These are phyloP conservation scores for Avena sativa DNA, from an alignment of 176 grass and related monocot species.

Conservation along the genomic window DNA sequence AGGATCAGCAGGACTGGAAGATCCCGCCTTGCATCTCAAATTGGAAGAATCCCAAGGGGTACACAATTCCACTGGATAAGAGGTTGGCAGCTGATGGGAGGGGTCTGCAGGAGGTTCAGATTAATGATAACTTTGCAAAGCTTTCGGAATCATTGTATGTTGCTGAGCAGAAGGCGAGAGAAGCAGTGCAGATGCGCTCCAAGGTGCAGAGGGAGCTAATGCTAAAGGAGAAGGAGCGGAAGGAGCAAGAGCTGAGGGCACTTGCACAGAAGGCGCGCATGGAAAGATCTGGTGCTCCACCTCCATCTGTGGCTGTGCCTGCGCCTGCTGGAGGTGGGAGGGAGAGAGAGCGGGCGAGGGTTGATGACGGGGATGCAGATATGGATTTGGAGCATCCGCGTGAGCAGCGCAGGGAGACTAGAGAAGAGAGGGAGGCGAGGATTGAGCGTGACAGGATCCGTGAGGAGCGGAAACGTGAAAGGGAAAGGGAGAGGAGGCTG, in stretches of 20 bases:
- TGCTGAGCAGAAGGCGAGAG: constrained; percentile 96
- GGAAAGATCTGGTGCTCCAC: constrained; percentile 87
- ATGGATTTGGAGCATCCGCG: constrained; percentile 58
- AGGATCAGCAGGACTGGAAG: constrained; percentile 99
- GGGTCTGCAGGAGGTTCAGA: constrained; percentile 95
- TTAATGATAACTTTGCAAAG: constrained; percentile 98
- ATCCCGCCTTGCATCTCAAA: constrained; percentile 99
- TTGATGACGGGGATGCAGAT: constrained; percentile 63
- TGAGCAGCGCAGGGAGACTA: constrained; percentile 76
- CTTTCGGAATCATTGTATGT: constrained; percentile 93
- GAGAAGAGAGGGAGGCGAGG: constrained; percentile 83
- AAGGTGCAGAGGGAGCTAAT: constrained; percentile 91
- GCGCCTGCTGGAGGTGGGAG: constrained; percentile 41
- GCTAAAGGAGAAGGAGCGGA: constrained; percentile 95
- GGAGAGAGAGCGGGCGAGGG: constrained; percentile 30
- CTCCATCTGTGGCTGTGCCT: constrained; percentile 47
- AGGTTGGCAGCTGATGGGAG: constrained; percentile 90
- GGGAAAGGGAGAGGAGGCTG: constrained; percentile 91
- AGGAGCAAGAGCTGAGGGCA: constrained; percentile 93
- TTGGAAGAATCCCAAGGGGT: constrained; percentile 99
- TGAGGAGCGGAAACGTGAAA: constrained; percentile 81
- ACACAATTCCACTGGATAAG: constrained; percentile 96
- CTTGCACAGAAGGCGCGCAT: constrained; percentile 91
- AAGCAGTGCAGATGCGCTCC: constrained; percentile 92
- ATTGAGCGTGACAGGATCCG: constrained; percentile 91